These are phyloP conservation scores for Blastosporella zonata DNA, from an alignment of 1,284 basidiomycete genomes.

Conservation along the genomic window DNA sequence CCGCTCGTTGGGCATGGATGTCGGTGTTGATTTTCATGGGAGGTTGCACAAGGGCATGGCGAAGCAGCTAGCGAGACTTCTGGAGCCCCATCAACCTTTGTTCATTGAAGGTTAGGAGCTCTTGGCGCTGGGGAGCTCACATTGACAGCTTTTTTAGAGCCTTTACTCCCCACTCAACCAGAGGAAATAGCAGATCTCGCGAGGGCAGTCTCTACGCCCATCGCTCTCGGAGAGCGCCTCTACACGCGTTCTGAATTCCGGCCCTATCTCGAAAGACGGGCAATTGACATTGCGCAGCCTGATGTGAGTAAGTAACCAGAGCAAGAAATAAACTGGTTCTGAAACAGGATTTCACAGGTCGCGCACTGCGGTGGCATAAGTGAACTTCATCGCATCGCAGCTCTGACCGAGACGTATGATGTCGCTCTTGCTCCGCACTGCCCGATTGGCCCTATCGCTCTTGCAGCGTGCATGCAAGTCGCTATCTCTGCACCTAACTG, in stretches of 20 bases:
- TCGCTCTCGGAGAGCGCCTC: slow-evolving; percentile 71
- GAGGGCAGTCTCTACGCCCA: slow-evolving; percentile 58
- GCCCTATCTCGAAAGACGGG: slow-evolving; percentile 68
- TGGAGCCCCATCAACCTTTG: slow-evolving; percentile 65
- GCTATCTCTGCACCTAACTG: slow-evolving; percentile 54
- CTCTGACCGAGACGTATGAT: slow-evolving; percentile 68
- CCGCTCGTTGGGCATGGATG: slow-evolving; percentile 63
- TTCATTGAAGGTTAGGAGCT: slow-evolving; percentile 61
- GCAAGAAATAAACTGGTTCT: background rate
- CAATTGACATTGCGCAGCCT: slow-evolving; percentile 74
- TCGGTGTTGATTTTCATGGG: slow-evolving; percentile 62
- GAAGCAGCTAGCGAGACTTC: slow-evolving; percentile 67
- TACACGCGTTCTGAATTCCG: slow-evolving; percentile 69
- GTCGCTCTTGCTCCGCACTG: slow-evolving; percentile 63
- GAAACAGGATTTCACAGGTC: slow-evolving; percentile 35
- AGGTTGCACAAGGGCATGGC: slow-evolving; percentile 74
- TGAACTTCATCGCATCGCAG: slow-evolving; percentile 67
- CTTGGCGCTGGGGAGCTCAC: background rate
- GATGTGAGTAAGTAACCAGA: slow-evolving; percentile 42
- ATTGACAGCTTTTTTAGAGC: slow-evolving; percentile 40
- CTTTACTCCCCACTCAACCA: slow-evolving; percentile 65
- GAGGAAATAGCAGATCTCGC: slow-evolving; percentile 67
- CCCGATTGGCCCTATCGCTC: slow-evolving; percentile 67
- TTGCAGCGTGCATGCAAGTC: slow-evolving; percentile 68
- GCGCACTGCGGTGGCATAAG: slow-evolving; percentile 73